Evolutionary conservation across 1,139 yeast genomes (phyloP), one percentile per base, ranked within the genome.

Genomic region (Nakaseomyces kungkrabaensis): DNA sequence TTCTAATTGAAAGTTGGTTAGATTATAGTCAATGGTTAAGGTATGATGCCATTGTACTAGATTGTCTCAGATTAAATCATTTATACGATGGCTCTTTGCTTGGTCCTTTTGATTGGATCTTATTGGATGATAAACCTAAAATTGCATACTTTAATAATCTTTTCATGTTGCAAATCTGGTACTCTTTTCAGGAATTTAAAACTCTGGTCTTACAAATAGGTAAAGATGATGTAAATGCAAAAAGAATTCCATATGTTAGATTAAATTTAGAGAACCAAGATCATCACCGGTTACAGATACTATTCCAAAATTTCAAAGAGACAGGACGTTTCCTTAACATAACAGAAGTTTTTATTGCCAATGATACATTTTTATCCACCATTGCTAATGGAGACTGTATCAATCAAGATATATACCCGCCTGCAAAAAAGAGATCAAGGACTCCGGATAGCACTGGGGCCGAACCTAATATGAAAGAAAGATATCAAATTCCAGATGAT

Each of bases 41-140:
- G 17, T 63, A 61, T 48, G 68, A 65, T 50, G 49, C 59, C 11
- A 52, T 65, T 17, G 54, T 61, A 8, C 47, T 62, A 37, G 68
- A 65, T 51, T 58, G 59, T 45, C 43, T 65, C 29, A 47, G 65
- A 33, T 13, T 64, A 9, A 61, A 62, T 47, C 62, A 59, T 41
- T 46, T 51, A 7, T 59, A 57, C 48, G 61, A 54, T 13, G 64
- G 64, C 1, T 34, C 48, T 2, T 42, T 63, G 13, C 34, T 57
- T 6, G 60, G 63, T 2, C 51, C 54, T 4, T 17, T 63, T 4
- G 60, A 63, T 42, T 59, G 63, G 60, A 56, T 64, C 3, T 43
- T 49, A n/a, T 46, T 63, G 7, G 58, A 53, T 44, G 52, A 49
- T 1, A 52, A 54, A 13, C 48, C 54, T 3, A 51, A 56, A 27